Evolutionary conservation across 345 rosid genomes (phyloP).

Genomic region (Dimocarpus longan): DNA sequence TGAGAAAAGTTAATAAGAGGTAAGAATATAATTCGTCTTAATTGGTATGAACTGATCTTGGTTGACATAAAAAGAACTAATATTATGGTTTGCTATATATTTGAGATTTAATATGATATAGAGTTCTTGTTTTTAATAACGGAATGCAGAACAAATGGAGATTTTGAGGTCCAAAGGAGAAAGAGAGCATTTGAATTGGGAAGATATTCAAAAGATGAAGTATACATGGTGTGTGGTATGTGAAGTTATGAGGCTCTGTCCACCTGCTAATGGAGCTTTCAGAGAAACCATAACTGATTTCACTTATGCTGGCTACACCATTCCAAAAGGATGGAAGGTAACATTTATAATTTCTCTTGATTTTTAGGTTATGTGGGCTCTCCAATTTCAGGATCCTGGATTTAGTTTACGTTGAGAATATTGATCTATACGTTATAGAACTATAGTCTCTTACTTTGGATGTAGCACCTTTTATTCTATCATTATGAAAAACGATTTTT

Average conservation of each 20-base stretch:
- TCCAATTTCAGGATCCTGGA: background rate
- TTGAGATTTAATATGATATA: too few relatives aligned
- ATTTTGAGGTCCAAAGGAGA: constrained; percentile 18
- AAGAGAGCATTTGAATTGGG: constrained; percentile 28
- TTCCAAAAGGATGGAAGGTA: constrained; percentile 44
- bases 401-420: too few relatives aligned
- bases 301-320: constrained; percentile 24
- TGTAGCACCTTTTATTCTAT: too few relatives aligned
- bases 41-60: too few relatives aligned
- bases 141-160: constrained; percentile 27
- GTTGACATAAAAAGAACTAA: too few relatives aligned
- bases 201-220: constrained; percentile 37
- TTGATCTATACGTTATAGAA: too few relatives aligned
- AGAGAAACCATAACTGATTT: constrained; percentile 35
- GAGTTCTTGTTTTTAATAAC: too few relatives aligned
- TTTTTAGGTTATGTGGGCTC: background rate
- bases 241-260: constrained; percentile 30
- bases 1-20: too few relatives aligned
- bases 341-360: background rate
- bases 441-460: too few relatives aligned
- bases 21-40: too few relatives aligned
- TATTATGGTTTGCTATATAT: too few relatives aligned
- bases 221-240: constrained; percentile 31
- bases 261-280: constrained; percentile 28
- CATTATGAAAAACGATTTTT: too few relatives aligned